Percentiles rank a stretch among this genome's conserved stretches.
Evolutionary conservation across 2,329 filamentous ascomycete genomes (phyloP).

Genomic region (Pleoardoris graminearum): DNA sequence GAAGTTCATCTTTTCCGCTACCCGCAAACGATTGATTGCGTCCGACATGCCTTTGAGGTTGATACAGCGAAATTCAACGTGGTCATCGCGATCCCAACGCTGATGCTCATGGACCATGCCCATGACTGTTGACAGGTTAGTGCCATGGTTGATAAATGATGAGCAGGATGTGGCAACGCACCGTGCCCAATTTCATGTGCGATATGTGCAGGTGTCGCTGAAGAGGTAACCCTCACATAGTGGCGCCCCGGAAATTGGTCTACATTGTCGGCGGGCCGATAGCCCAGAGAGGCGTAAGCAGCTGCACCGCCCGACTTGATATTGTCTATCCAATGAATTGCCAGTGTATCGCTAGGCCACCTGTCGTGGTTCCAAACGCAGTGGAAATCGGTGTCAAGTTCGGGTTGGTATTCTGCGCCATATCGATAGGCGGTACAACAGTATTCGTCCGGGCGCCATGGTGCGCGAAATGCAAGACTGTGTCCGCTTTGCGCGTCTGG

Average conservation of each 20-base stretch:
- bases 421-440: too few relatives aligned
- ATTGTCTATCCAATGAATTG: background rate
- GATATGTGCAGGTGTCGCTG: background rate
- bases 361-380: background rate
- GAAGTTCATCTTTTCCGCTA: background rate
- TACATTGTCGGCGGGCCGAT: background rate
- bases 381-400: background rate
- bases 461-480: background rate
- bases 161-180: background rate
- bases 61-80: background rate
- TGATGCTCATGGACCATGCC: conserved; percentile 11
- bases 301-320: background rate
- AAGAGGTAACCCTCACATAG: background rate
- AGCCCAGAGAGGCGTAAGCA: background rate
- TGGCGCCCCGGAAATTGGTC: background rate
- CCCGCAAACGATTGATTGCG: background rate
- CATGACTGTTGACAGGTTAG: conserved; percentile 1
- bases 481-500: background rate
- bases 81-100: conserved; percentile 9
- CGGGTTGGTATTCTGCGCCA: background rate
- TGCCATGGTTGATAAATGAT: background rate
- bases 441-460: background rate
- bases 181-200: conserved; percentile 1
- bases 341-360: background rate
- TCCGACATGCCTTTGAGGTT: background rate